These are phyloP conservation scores for Coprinellus micaceus DNA, from an alignment of 768 basidiomycete genomes.

Conservation along the genomic window DNA sequence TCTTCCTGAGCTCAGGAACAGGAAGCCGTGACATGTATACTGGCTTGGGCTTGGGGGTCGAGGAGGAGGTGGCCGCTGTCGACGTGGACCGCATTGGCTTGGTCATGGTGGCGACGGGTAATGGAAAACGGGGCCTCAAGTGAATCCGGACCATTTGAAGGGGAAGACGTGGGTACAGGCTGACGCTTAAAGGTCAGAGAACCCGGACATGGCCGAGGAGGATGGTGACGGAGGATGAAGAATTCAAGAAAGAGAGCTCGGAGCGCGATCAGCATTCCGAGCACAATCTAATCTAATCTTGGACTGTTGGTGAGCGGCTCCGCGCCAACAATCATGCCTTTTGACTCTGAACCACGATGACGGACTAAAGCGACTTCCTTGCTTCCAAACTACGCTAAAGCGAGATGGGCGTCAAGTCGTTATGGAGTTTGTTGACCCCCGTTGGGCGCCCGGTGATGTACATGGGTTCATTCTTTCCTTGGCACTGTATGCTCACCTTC, in stretches of 20 bases:
- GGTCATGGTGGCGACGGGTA: conserved; percentile 5
- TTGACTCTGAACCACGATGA: conserved; percentile 6
- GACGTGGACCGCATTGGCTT: conserved; percentile 20
- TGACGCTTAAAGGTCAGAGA: background rate
- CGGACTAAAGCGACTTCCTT: too few species aligned
- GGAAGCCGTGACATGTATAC: conserved; percentile 67
- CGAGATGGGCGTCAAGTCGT: conserved; percentile 91
- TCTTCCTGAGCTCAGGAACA: conserved; percentile 71
- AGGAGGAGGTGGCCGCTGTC: conserved; percentile 12
- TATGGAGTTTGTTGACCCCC: conserved; percentile 91
- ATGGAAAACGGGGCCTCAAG: conserved; percentile 10
- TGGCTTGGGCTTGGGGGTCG: conserved; percentile 19
- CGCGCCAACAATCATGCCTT: background rate
- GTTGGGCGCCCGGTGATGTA: conserved; percentile 93
- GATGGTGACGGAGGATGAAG: background rate
- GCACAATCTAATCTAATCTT: conserved; percentile 9
- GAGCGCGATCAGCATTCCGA: background rate
- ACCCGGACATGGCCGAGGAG: background rate
- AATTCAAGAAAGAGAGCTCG: background rate
- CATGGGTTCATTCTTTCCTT: conserved; percentile 21
- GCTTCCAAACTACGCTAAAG: too few species aligned
- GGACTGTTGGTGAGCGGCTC: background rate
- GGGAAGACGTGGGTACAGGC: background rate
- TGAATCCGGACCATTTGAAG: conserved; percentile 23
- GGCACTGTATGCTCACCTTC: background rate